Base-by-base conservation (phyloP, 2,329 filamentous ascomycete genomes). In the Pseudogymnoascus sp. region DNA sequence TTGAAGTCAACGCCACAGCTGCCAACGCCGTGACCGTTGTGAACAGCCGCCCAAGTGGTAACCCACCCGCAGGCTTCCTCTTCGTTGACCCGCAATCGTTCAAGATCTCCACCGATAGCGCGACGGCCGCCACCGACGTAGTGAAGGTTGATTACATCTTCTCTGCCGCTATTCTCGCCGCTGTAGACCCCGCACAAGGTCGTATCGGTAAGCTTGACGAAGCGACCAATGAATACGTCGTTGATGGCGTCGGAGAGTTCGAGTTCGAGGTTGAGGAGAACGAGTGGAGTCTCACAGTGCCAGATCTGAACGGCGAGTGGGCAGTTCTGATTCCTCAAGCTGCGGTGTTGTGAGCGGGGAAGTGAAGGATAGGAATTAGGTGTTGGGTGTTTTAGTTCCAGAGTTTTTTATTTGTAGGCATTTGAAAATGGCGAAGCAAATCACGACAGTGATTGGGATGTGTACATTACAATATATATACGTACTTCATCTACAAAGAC, bases 191-290 rank as follows among this genome's bases (percentile, higher is more conserved):
- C 62, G 61, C 45, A 1, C 45, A 70, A 19, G 71, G 70, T n/a
- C 64, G 70, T 58, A 64, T 75, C 38, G 74, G 71, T 45, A 70
- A 70, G 26, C 68, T 76, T 34, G 72, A 69, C 62, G 63, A 65
- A 5, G 70, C 73, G 15, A 67, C 71, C 35, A 68, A 71, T 57
- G 66, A 66, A n/a, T 75, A 74, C 55, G 67, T 75, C 60, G 69
- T 75, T 39, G 71, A 71, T 34, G 68, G 65, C 15, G 58, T 75
- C 0, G 73, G 72, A 59, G 74, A 75, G 66, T 66, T 71, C 18
- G 73, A 75, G 64, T 76, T 75, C 38, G 74, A 76, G 64, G 71
- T 59, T 1, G 74, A 75, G 4, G 74, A 76, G 63, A 74, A 74
- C 41, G 74, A 76, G 65, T 35, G 64, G 13, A 59, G 57, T 13